These are phyloP conservation scores for Cubamyces lactineus DNA, from an alignment of 768 basidiomycete genomes.

Conservation along the genomic window DNA sequence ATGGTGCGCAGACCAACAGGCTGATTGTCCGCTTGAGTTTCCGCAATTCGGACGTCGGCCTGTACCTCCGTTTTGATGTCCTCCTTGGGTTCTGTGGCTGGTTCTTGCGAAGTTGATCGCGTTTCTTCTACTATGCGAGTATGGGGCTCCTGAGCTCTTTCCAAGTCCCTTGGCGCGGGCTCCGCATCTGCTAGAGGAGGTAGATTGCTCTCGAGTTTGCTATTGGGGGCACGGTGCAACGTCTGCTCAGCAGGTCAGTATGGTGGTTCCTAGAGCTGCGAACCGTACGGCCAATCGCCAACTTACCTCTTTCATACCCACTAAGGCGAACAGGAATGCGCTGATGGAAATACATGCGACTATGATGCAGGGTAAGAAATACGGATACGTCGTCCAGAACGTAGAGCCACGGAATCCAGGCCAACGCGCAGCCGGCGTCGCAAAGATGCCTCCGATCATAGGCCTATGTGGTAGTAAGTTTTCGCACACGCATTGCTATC, in stretches of 20 bases:
- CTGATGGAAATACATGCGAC: constrained; percentile 29
- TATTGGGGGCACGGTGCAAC: constrained; percentile 3
- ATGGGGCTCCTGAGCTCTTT: too few species aligned
- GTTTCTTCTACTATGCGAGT: neutral
- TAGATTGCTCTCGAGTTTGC: too few species aligned
- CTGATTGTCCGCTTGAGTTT: neutral
- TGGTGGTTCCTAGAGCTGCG: too few species aligned
- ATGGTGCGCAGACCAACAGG: constrained; percentile 31
- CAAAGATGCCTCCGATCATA: constrained; percentile 60
- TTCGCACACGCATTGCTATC: constrained; percentile 43
- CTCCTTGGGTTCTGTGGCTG: neutral
- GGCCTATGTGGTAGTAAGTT: constrained; percentile 47
- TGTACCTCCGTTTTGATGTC: neutral
- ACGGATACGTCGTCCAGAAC: constrained; percentile 58
- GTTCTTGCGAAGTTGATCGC: neutral
- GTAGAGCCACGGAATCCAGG: constrained; percentile 50
- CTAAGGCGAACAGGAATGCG: constrained; percentile 22
- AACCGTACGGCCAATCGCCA: neutral
- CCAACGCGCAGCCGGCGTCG: constrained; percentile 58
- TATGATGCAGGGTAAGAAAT: constrained; percentile 43
- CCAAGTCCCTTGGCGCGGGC: too few species aligned
- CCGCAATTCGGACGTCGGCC: constrained; percentile 8
- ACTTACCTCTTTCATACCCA: constrained; percentile 34
- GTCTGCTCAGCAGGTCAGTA: constrained; percentile 4
- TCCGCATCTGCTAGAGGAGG: too few species aligned